These are phyloP conservation scores for Cnidoscolus chayamansa DNA, from an alignment of 441 rosid species.

Conservation along the genomic window DNA sequence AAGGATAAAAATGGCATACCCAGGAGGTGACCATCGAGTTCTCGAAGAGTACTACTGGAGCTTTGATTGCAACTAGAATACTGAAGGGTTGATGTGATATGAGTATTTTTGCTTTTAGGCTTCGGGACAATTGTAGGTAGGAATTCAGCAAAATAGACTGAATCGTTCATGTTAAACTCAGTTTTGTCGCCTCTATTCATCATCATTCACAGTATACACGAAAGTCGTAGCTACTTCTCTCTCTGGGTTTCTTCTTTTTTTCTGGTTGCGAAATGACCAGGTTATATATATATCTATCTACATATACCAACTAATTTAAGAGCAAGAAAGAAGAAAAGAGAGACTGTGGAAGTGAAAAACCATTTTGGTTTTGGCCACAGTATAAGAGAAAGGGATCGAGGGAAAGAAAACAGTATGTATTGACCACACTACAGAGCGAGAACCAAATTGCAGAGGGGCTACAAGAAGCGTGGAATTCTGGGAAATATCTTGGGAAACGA, in stretches of 20 bases:
- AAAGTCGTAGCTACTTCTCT: too few species aligned
- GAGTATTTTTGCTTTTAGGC: too few species aligned
- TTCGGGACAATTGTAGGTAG: slow-evolving; percentile 2
- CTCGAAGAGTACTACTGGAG: background rate
- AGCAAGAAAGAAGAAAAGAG: background rate
- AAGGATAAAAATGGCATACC: background rate
- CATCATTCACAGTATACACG: background rate
- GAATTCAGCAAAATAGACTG: background rate
- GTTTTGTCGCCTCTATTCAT: background rate
- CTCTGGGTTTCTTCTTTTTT: too few species aligned
- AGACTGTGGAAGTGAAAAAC: background rate
- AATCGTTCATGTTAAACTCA: background rate
- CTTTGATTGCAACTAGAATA: slow-evolving; percentile 6
- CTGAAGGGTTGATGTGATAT: background rate
- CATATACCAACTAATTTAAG: too few species aligned
- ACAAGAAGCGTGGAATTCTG: slow-evolving; percentile 15
- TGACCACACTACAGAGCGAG: too few species aligned
- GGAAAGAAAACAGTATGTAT: background rate
- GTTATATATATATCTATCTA: too few species aligned
- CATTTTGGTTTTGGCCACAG: background rate
- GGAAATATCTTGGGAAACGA: background rate
- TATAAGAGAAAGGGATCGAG: background rate
- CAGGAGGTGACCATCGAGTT: background rate
- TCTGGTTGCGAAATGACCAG: too few species aligned
- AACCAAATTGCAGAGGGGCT: background rate